phyloP scores from a whole-genome alignment of 1,139 yeast genomes.

The Geotrichum europaeum region DNA sequence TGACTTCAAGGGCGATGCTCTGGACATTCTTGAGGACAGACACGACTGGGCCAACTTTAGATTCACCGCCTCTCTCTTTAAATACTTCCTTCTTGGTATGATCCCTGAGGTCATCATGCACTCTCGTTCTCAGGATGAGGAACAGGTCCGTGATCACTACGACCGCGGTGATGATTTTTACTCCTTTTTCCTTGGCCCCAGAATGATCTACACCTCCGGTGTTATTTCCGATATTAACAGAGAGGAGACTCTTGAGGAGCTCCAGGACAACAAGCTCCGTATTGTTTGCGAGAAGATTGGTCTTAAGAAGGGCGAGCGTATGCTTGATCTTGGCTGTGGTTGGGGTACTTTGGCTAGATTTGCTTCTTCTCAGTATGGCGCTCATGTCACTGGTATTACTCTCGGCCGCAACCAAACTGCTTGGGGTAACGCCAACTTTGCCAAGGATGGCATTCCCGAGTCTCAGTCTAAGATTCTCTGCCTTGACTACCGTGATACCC shows the following conservation, averaged over 20 bases:
- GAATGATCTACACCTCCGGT: slow-evolving; percentile 93
- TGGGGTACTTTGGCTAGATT: slow-evolving; percentile 92
- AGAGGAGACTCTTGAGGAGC: slow-evolving; percentile 75
- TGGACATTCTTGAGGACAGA: slow-evolving; percentile 77
- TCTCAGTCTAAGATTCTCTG: slow-evolving; percentile 76
- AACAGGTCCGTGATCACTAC: slow-evolving; percentile 91
- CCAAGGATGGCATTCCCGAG: slow-evolving; percentile 58
- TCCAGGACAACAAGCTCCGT: slow-evolving; percentile 87
- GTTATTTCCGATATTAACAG: slow-evolving; percentile 62
- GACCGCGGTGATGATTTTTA: slow-evolving; percentile 96
- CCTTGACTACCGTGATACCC: slow-evolving; percentile 87
- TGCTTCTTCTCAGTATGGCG: slow-evolving; percentile 79
- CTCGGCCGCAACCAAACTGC: slow-evolving; percentile 86
- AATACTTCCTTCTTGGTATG: slow-evolving; percentile 79
- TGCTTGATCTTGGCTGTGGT: slow-evolving; percentile 88
- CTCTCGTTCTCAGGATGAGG: slow-evolving; percentile 91
- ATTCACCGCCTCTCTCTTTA: slow-evolving; percentile 69
- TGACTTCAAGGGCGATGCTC: slow-evolving; percentile 79
- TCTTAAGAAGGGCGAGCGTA: slow-evolving; percentile 61
- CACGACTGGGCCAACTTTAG: slow-evolving; percentile 88
- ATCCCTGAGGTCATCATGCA: slow-evolving; percentile 91
- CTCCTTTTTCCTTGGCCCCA: slow-evolving; percentile 89
- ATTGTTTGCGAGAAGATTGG: slow-evolving; percentile 84
- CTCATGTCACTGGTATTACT: slow-evolving; percentile 83
- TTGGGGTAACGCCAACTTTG: slow-evolving; percentile 74